Percentiles rank a stretch among this genome's conserved stretches.
Conservation (phyloP, 148 eudicot genomes). For the Arbutus unedo region DNA sequence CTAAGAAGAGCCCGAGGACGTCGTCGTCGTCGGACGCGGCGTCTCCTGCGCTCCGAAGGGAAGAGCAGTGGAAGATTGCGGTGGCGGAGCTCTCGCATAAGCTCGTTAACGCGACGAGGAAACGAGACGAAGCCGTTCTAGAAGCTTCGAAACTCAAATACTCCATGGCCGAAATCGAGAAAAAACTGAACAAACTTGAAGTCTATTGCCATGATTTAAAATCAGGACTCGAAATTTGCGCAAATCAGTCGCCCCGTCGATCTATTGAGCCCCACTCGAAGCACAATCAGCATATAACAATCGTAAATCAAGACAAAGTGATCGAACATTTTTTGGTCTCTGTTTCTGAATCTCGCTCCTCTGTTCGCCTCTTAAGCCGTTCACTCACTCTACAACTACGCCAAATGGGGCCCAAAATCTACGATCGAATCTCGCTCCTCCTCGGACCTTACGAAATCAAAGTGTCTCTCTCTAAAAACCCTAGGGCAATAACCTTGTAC, state of each 20-base stretch:
- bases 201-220: conserved; percentile 62
- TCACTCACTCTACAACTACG: conserved; percentile 61
- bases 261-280: not conserved
- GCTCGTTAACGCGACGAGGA: conserved; percentile 53
- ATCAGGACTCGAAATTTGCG: conserved; percentile 57
- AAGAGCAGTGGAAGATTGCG: conserved; percentile 69
- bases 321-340: conserved; percentile 53
- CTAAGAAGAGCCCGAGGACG: conserved; percentile 53
- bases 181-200: conserved; percentile 71
- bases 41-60: conserved; percentile 23
- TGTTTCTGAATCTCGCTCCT: conserved; percentile 66
- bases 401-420: conserved; percentile 52
- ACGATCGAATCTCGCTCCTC: conserved; percentile 45
- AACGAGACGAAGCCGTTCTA: conserved; percentile 71
- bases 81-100: conserved; percentile 71
- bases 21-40: conserved; percentile 20
- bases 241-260: not conserved
- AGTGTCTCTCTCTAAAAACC: conserved; percentile 51
- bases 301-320: conserved; percentile 40
- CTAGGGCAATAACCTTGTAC: conserved; percentile 44
- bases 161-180: conserved; percentile 78
- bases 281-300: conserved; percentile 14
- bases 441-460: conserved; percentile 65
- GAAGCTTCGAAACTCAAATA: conserved; percentile 71
- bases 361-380: conserved; percentile 52